Evolutionary conservation across 768 basidiomycete species (phyloP).

Genomic region (Galerina marginata): DNA sequence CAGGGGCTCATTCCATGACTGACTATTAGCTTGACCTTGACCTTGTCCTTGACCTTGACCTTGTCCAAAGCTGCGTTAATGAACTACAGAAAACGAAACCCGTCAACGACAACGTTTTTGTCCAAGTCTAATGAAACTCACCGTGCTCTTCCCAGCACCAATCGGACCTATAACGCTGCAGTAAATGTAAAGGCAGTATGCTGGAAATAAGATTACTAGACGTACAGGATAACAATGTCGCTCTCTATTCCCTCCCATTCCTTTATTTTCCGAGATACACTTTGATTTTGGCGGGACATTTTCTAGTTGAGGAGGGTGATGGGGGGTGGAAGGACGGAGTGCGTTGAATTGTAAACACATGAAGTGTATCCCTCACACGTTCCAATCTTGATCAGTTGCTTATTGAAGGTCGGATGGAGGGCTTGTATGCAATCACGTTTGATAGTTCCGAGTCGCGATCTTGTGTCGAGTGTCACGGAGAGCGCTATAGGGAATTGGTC

Average conservation of each 20-base stretch:
- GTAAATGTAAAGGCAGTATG: neutral
- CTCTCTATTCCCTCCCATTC: neutral
- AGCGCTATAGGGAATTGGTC: too few relatives aligned
- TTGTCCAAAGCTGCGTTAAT: neutral
- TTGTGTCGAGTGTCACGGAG: too few relatives aligned
- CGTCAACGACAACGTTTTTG: conserved; percentile 5
- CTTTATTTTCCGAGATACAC: neutral
- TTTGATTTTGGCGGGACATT: neutral
- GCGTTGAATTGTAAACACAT: too few relatives aligned
- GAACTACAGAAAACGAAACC: neutral
- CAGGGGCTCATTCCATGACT: neutral
- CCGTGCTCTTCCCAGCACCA: conserved; percentile 28
- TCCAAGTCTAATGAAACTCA: neutral
- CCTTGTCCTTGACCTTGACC: neutral
- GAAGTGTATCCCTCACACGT: too few relatives aligned
- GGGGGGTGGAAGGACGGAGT: too few relatives aligned
- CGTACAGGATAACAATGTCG: conserved; percentile 1
- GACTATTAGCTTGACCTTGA: neutral
- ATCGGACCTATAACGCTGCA: conserved; percentile 15
- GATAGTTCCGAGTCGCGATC: too few relatives aligned
- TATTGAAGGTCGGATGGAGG: too few relatives aligned
- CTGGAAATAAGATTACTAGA: neutral
- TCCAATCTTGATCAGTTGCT: too few relatives aligned
- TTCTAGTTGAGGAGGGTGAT: neutral
- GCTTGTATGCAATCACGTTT: too few relatives aligned